phyloP scores from a whole-genome alignment of 2,329 filamentous ascomycete genomes.

The Alternaria sp. region DNA sequence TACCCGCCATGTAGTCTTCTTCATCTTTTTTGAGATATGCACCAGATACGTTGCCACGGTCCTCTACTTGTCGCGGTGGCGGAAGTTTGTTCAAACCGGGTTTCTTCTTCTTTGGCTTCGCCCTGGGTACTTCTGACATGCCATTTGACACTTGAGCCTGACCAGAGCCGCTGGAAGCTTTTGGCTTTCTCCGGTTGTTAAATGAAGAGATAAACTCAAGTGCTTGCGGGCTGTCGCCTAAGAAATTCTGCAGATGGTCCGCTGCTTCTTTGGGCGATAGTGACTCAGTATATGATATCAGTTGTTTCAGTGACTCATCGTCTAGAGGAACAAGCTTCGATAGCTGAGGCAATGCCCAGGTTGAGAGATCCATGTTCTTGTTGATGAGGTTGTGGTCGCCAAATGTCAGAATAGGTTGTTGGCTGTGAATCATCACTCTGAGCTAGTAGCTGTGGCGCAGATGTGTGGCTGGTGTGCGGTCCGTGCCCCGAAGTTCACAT shows the following conservation, averaged over 20 bases:
- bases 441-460: slow-evolving; percentile 24
- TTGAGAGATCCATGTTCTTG: slow-evolving; percentile 49
- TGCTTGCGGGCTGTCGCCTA: slow-evolving; percentile 81
- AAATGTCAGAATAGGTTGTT: slow-evolving; percentile 1
- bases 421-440: slow-evolving; percentile 27
- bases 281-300: slow-evolving; percentile 80
- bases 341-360: slow-evolving; percentile 73
- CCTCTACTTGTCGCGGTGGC: slow-evolving; percentile 57
- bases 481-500: slow-evolving; percentile 6
- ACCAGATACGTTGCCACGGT: slow-evolving; percentile 68
- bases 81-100: slow-evolving; percentile 46
- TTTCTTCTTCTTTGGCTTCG: slow-evolving; percentile 52
- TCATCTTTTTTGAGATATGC: slow-evolving; percentile 79
- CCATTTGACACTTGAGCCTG: slow-evolving; percentile 25
- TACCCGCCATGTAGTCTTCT: slow-evolving; percentile 72
- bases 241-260: slow-evolving; percentile 83
- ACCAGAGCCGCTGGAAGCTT: slow-evolving; percentile 26
- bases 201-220: slow-evolving; percentile 75
- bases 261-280: slow-evolving; percentile 79
- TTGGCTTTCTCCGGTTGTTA: slow-evolving; percentile 67
- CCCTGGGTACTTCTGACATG: slow-evolving; percentile 40
- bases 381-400: slow-evolving; percentile 2
- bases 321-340: slow-evolving; percentile 83
- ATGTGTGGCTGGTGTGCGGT: slow-evolving; percentile 14
- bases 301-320: slow-evolving; percentile 80